Conservation (phyloP, 805 yeast genomes). For the Candida oleophila region DNA sequence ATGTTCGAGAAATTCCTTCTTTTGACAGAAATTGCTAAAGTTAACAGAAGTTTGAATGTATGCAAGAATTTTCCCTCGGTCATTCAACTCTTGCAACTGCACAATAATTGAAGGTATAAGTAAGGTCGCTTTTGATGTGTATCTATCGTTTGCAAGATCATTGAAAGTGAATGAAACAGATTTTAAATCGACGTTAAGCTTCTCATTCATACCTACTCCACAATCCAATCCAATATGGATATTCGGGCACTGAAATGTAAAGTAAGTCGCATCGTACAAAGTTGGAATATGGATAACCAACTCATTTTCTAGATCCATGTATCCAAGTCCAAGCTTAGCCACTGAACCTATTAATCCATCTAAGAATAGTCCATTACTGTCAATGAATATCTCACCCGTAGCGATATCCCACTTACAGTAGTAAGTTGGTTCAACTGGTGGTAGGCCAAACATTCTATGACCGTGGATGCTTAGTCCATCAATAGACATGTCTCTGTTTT, state of each 20-base stretch:
- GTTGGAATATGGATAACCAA: constrained; percentile 54
- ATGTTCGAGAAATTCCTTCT: constrained; percentile 45
- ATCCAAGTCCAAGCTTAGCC: constrained; percentile 58
- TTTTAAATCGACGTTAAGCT: constrained; percentile 15
- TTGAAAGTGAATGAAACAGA: constrained; percentile 46
- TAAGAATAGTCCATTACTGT: constrained; percentile 48
- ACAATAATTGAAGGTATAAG: constrained; percentile 38
- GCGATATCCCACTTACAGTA: constrained; percentile 88
- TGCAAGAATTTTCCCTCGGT: constrained; percentile 24
- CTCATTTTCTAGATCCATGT: constrained; percentile 73
- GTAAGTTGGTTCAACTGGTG: constrained; percentile 86
- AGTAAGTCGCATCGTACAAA: constrained; percentile 66
- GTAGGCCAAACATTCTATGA: constrained; percentile 89
- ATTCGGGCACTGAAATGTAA: constrained; percentile 54
- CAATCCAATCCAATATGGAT: constrained; percentile 43
- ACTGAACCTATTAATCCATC: constrained; percentile 43
- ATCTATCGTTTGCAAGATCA: constrained; percentile 70
- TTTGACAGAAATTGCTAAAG: constrained; percentile 59
- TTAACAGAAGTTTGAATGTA: constrained; percentile 52
- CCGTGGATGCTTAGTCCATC: constrained; percentile 73
- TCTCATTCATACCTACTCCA: constrained; percentile 12
- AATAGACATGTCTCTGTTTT: constrained; percentile 46
- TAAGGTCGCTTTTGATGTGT: constrained; percentile 53
- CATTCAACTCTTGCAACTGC: constrained; percentile 7
- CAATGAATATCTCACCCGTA: constrained; percentile 55